Conservation (phyloP, 1,284 basidiomycete species). For the Apiotrichum gamsii region DNA sequence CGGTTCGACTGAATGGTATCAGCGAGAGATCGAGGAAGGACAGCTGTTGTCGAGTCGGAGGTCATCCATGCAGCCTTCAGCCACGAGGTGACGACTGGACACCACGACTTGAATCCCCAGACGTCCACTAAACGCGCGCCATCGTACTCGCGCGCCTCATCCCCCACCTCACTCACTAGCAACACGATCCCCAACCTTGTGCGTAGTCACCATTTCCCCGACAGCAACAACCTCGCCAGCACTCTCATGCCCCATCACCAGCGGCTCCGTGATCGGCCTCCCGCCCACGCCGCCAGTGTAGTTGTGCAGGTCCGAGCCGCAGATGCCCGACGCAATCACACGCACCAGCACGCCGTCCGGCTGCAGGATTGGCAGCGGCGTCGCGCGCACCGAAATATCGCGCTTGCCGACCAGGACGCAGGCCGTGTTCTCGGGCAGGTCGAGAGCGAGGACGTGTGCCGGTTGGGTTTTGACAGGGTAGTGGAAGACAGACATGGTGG, state of each 20-base stretch:
- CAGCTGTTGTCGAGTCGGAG: too few species aligned
- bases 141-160: not conserved
- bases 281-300: conserved; percentile 44
- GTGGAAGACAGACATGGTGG: conserved; percentile 37
- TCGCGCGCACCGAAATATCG: conserved; percentile 30
- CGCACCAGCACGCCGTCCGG: conserved; percentile 44
- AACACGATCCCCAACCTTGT: conserved; percentile 50
- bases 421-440: conserved; percentile 34
- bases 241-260: conserved; percentile 47
- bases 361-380: conserved; percentile 38
- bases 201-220: conserved; percentile 39
- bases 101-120: too few species aligned
- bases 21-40: too few species aligned
- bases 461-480: conserved; percentile 32
- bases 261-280: conserved; percentile 40
- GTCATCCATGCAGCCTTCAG: too few species aligned
- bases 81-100: too few species aligned
- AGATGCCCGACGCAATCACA: conserved; percentile 41
- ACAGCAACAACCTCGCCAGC: conserved; percentile 45
- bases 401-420: conserved; percentile 37
- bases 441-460: conserved; percentile 27
- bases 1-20: conserved; percentile 57
- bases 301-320: conserved; percentile 42
- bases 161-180: conserved; percentile 35
- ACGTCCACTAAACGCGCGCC: too few species aligned